Conservation (phyloP, 2,329 filamentous ascomycete species). For the Nigrospora sphaerica region DNA sequence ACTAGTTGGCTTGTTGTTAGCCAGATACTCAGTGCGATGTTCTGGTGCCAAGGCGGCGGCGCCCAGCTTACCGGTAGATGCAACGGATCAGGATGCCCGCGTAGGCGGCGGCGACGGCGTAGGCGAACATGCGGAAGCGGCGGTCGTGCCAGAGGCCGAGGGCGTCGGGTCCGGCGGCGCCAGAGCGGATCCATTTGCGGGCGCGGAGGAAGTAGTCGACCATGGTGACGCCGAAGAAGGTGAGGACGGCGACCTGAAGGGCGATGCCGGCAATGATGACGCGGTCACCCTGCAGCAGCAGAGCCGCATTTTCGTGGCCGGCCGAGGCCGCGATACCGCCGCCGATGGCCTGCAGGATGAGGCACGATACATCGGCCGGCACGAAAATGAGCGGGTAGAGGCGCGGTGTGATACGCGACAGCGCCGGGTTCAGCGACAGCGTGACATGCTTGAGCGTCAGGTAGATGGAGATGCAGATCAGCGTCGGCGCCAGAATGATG, state of each 20-base stretch:
- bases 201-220: slow-evolving; percentile 39
- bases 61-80: slow-evolving; percentile 40
- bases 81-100: slow-evolving; percentile 40
- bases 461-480: slow-evolving; percentile 57
- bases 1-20: slow-evolving; percentile 22
- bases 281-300: slow-evolving; percentile 39
- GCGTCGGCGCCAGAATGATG: slow-evolving; percentile 52
- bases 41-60: background rate
- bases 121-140: slow-evolving; percentile 36
- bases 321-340: slow-evolving; percentile 47
- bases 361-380: slow-evolving; percentile 50
- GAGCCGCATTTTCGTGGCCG: slow-evolving; percentile 25
- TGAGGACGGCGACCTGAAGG: slow-evolving; percentile 44
- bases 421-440: slow-evolving; percentile 36
- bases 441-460: slow-evolving; percentile 55
- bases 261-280: slow-evolving; percentile 47
- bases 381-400: slow-evolving; percentile 52
- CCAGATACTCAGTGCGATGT: background rate
- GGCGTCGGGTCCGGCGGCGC: slow-evolving; percentile 19
- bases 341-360: slow-evolving; percentile 52
- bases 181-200: slow-evolving; percentile 26
- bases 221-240: slow-evolving; percentile 34
- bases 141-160: slow-evolving; percentile 32
- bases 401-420: slow-evolving; percentile 44
- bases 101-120: slow-evolving; percentile 38